Conservation (phyloP, 768 basidiomycete species). For the Kwoniella bestiolae region DNA sequence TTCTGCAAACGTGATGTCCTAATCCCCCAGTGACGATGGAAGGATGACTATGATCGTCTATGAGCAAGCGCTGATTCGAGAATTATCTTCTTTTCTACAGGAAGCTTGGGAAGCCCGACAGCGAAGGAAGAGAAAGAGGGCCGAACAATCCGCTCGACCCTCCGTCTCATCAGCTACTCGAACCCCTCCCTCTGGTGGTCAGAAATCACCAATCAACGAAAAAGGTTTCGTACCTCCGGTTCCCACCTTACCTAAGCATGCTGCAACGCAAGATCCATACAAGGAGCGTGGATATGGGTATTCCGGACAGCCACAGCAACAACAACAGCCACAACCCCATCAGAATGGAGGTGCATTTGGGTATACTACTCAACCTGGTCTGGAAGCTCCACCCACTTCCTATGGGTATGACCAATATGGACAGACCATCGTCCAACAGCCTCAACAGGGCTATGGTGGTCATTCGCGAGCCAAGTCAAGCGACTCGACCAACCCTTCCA, state of each 20-base stretch:
- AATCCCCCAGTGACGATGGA: neutral
- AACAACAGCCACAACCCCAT: neutral
- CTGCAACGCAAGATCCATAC: slow-evolving; percentile 15
- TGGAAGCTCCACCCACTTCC: neutral
- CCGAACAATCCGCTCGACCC: slow-evolving; percentile 20
- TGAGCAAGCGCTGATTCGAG: too few relatives aligned
- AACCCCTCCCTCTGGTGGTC: slow-evolving; percentile 9
- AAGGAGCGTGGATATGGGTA: slow-evolving; percentile 26
- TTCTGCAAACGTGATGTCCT: too few relatives aligned
- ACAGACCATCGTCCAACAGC: slow-evolving; percentile 8
- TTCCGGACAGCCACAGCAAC: slow-evolving; percentile 24
- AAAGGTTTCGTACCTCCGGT: slow-evolving; percentile 37
- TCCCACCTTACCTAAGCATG: slow-evolving; percentile 26
- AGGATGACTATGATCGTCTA: neutral
- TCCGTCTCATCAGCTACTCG: slow-evolving; percentile 25
- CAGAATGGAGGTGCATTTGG: slow-evolving; percentile 13
- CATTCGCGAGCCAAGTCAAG: slow-evolving; percentile 1
- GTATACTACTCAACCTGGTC: slow-evolving; percentile 14
- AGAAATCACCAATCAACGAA: slow-evolving; percentile 26
- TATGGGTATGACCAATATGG: slow-evolving; percentile 24
- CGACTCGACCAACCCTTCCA: slow-evolving; percentile 14
- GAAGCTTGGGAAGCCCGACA: slow-evolving; percentile 24
- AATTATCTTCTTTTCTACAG: slow-evolving; percentile 5
- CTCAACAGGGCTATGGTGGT: neutral
- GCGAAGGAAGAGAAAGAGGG: slow-evolving; percentile 19